Evolutionary conservation across 2,329 filamentous ascomycete species (phyloP).

Genomic region (Penicillium palitans): DNA sequence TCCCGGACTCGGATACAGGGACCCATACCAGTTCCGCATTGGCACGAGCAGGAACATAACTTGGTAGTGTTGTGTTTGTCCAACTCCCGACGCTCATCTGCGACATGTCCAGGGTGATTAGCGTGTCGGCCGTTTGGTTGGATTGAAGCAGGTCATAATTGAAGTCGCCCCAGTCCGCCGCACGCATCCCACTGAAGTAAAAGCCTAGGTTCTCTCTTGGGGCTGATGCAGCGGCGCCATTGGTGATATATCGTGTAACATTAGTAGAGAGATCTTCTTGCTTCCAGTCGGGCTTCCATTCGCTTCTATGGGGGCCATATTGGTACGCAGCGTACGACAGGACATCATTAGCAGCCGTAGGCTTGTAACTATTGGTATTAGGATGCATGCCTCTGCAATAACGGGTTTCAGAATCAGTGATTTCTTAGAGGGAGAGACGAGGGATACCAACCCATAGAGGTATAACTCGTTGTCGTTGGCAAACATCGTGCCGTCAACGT

Average conservation of each 20-base stretch:
- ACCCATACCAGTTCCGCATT: constrained; percentile 67
- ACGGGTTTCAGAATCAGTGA: neutral
- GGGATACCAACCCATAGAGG: constrained; percentile 56
- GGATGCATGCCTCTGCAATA: constrained; percentile 48
- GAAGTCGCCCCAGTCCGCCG: constrained; percentile 54
- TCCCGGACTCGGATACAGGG: constrained; percentile 40
- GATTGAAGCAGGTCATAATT: constrained; percentile 38
- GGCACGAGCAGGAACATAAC: constrained; percentile 55
- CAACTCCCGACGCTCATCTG: constrained; percentile 54
- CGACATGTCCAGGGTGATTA: constrained; percentile 64
- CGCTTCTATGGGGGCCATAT: constrained; percentile 53
- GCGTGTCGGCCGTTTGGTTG: constrained; percentile 51
- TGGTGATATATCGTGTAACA: constrained; percentile 63
- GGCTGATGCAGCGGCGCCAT: constrained; percentile 63
- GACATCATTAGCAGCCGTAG: constrained; percentile 48
- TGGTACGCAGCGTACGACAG: constrained; percentile 51
- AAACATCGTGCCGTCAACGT: constrained; percentile 64
- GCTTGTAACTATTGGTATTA: constrained; percentile 36
- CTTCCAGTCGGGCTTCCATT: constrained; percentile 41
- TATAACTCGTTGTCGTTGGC: constrained; percentile 64
- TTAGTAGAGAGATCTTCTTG: constrained; percentile 43
- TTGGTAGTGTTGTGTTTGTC: constrained; percentile 57
- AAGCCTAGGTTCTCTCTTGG: constrained; percentile 71
- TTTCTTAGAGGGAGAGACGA: neutral
- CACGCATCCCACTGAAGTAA: constrained; percentile 67